Percentiles rank a stretch among this genome's conserved stretches.
Evolutionary conservation across 352 stramenopile species (phyloP).

Genomic region (Phytophthora palmivora): DNA sequence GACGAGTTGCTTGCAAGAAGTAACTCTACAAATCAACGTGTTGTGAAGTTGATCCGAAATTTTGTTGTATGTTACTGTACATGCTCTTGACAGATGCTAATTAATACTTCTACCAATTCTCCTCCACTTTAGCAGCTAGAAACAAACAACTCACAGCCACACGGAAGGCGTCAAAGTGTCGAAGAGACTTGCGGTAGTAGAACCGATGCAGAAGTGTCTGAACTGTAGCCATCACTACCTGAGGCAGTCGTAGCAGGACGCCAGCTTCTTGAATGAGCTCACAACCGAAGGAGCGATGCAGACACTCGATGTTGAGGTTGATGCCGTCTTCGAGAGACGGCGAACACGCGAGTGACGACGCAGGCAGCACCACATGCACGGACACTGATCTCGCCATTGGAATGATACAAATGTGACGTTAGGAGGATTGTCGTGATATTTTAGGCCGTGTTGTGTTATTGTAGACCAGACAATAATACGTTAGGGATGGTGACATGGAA

Average conservation of each 20-base stretch:
- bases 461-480: slow-evolving; percentile 1
- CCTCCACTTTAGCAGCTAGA: slow-evolving; percentile 91
- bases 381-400: slow-evolving; percentile 28
- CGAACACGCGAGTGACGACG: slow-evolving; percentile 46
- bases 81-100: no score
- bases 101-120: no score
- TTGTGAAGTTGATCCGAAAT: no score
- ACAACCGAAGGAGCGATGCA: slow-evolving; percentile 89
- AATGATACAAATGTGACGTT: slow-evolving; percentile 21
- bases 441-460: background rate
- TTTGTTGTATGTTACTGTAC: no score
- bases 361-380: slow-evolving; percentile 59
- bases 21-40: no score
- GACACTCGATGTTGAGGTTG: slow-evolving; percentile 31
- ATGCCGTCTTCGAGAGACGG: slow-evolving; percentile 66
- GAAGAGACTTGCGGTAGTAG: slow-evolving; percentile 87
- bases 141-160: slow-evolving; percentile 90
- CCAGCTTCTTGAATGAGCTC: slow-evolving; percentile 92
- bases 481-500: slow-evolving; percentile 42
- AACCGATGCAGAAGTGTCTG: slow-evolving; percentile 93
- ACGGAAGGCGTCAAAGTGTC: slow-evolving; percentile 91
- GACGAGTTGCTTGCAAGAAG: no score
- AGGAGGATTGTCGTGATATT: slow-evolving; percentile 6
- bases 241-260: slow-evolving; percentile 84
- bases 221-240: slow-evolving; percentile 91